These are phyloP conservation scores for Elaeis oleifera DNA, from an alignment of 202 grass and related monocot species.

Conservation along the genomic window DNA sequence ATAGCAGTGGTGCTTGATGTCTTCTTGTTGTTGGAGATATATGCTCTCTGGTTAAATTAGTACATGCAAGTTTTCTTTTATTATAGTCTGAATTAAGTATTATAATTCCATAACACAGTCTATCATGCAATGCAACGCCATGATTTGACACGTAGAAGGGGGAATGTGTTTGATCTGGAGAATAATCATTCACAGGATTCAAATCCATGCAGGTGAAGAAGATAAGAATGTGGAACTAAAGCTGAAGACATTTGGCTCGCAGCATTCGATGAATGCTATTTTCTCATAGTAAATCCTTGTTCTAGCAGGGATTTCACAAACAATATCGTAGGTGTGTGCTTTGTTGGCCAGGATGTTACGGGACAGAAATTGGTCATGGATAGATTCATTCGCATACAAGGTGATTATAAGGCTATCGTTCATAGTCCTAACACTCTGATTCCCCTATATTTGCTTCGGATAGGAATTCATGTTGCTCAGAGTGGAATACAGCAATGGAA, in stretches of 20 bases:
- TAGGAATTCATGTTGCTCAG: conserved; percentile 91
- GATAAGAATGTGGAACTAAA: conserved; percentile 97
- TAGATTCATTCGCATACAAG: conserved; percentile 97
- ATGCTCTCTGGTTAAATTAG: too few species aligned
- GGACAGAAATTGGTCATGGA: conserved; percentile 90
- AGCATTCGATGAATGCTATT: conserved; percentile 57
- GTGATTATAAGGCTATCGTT: conserved; percentile 91
- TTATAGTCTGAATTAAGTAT: too few species aligned
- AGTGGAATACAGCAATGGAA: conserved; percentile 97
- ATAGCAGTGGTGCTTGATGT: too few species aligned
- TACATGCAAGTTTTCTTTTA: too few species aligned
- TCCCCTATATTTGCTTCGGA: conserved; percentile 96
- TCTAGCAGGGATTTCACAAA: conserved; percentile 78
- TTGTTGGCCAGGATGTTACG: conserved; percentile 85
- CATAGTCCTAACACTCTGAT: conserved; percentile 90
- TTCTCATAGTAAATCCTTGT: conserved; percentile 88
- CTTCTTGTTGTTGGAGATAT: too few species aligned
- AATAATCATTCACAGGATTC: conserved; percentile 26
- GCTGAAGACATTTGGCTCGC: conserved; percentile 79
- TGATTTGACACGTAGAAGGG: too few species aligned
- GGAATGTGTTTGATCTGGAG: too few species aligned
- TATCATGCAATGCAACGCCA: too few species aligned
- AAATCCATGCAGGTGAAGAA: conserved; percentile 80
- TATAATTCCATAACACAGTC: too few species aligned
- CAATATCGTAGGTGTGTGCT: conserved; percentile 76